Conservation (phyloP, 2,329 filamentous ascomycete species). For the Hymenoscyphus occultus region DNA sequence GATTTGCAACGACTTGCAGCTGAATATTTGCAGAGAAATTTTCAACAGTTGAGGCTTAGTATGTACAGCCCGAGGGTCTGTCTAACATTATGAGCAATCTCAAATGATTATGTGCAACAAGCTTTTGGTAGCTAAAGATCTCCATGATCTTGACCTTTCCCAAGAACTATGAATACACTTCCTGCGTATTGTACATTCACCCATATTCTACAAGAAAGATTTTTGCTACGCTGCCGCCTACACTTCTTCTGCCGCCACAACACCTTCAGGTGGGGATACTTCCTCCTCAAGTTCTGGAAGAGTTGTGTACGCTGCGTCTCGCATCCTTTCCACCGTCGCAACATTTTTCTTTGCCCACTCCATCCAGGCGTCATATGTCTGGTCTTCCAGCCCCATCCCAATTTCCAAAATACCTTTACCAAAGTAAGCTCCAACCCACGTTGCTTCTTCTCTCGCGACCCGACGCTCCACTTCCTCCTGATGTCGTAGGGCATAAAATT, state of each 20-base stretch:
- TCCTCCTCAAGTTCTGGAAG: conserved; percentile 41
- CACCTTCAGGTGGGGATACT: not conserved
- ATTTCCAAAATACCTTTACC: conserved; percentile 72
- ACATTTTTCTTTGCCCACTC: conserved; percentile 62
- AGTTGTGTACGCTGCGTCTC: conserved; percentile 43
- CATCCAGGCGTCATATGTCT: conserved; percentile 81
- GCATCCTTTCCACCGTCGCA: conserved; percentile 41
- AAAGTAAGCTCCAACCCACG: conserved; percentile 83
- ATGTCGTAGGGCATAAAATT: conserved; percentile 86
- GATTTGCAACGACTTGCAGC: not conserved
- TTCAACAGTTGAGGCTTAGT: too few species aligned
- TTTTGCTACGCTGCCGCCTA: conserved; percentile 7
- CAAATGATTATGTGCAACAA: not conserved
- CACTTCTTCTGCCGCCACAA: not conserved
- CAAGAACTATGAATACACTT: conserved; percentile 5
- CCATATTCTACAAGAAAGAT: conserved; percentile 8
- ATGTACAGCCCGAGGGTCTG: too few species aligned
- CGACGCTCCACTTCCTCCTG: conserved; percentile 78
- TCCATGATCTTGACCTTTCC: not conserved
- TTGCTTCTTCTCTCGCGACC: conserved; percentile 83
- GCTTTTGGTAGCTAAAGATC: not conserved
- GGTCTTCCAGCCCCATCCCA: conserved; percentile 78
- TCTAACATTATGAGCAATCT: too few species aligned
- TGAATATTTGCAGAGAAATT: not conserved
- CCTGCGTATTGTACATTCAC: conserved; percentile 5